A percentile compares a stretch with the other conserved stretches of the same genome.
Conservation (phyloP, 345 rosid species). For the Limnanthes douglasii region DNA sequence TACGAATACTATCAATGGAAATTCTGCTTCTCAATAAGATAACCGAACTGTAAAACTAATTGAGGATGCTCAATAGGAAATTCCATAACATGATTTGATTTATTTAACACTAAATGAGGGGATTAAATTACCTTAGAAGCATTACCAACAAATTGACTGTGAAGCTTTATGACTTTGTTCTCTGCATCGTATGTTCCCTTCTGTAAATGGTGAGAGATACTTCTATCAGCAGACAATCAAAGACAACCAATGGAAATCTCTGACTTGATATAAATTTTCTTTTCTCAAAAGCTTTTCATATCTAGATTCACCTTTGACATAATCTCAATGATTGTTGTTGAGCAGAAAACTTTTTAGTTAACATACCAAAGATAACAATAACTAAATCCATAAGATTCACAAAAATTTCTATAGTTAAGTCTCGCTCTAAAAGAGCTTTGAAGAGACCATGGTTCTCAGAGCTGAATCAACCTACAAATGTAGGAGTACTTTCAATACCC, state of each 20-base stretch:
- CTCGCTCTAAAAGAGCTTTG: too few species aligned
- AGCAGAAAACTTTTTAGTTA: too few species aligned
- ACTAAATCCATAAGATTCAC: too few species aligned
- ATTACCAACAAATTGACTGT: slow-evolving; percentile 54
- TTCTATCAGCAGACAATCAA: too few species aligned
- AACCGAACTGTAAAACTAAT: too few species aligned
- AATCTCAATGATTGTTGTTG: not conserved
- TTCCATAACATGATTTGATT: too few species aligned
- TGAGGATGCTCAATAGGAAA: too few species aligned
- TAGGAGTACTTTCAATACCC: too few species aligned
- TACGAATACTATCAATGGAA: not conserved
- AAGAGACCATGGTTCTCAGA: too few species aligned
- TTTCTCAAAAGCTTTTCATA: not conserved
- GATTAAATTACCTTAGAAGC: slow-evolving; percentile 44
- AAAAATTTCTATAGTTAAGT: too few species aligned
- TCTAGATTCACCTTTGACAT: not conserved
- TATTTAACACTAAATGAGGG: not conserved
- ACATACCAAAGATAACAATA: too few species aligned
- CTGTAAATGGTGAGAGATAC: slow-evolving; percentile 8
- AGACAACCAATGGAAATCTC: not conserved
- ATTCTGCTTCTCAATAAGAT: not conserved
- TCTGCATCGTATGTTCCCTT: slow-evolving; percentile 32
- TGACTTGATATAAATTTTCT: not conserved
- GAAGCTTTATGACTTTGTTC: slow-evolving; percentile 33
- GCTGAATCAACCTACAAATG: too few species aligned